Evolutionary conservation across 176 grass and related monocot genomes (phyloP).

Genomic region (Puccinellia tenuiflora): DNA sequence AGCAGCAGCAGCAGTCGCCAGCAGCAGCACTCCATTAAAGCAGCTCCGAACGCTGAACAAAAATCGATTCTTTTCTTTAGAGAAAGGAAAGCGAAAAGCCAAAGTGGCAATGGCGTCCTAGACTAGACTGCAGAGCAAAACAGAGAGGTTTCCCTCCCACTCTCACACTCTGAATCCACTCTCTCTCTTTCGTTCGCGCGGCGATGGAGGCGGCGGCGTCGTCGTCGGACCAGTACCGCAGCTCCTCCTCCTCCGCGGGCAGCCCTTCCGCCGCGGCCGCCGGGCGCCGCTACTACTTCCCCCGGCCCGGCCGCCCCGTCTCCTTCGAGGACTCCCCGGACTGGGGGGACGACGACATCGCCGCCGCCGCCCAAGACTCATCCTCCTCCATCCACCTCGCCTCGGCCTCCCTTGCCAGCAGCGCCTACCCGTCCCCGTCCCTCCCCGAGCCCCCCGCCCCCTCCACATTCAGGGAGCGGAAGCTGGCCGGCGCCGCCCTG

Average conservation of each 20-base stretch:
- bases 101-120: background rate
- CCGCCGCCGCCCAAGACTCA: constrained; percentile 1
- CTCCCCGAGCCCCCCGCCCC: background rate
- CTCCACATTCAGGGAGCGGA: constrained; percentile 43
- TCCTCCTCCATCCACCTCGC: constrained; percentile 36
- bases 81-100: background rate
- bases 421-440: constrained; percentile 55
- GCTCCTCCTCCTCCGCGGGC: constrained; percentile 75
- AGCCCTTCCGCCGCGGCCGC: constrained; percentile 38
- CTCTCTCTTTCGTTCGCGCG: background rate
- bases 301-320: constrained; percentile 65
- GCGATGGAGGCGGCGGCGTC: constrained; percentile 33
- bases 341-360: constrained; percentile 95
- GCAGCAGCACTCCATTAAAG: background rate
- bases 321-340: constrained; percentile 96
- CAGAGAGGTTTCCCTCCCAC: background rate
- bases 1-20: no score
- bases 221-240: constrained; percentile 75
- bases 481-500: constrained; percentile 69
- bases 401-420: constrained; percentile 36
- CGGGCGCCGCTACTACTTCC: constrained; percentile 51
- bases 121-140: background rate
- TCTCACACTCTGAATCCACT: background rate
- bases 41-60: background rate
- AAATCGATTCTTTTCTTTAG: background rate